These are phyloP conservation scores for Lentinula aciculospora DNA, from an alignment of 768 basidiomycete genomes.

Conservation along the genomic window DNA sequence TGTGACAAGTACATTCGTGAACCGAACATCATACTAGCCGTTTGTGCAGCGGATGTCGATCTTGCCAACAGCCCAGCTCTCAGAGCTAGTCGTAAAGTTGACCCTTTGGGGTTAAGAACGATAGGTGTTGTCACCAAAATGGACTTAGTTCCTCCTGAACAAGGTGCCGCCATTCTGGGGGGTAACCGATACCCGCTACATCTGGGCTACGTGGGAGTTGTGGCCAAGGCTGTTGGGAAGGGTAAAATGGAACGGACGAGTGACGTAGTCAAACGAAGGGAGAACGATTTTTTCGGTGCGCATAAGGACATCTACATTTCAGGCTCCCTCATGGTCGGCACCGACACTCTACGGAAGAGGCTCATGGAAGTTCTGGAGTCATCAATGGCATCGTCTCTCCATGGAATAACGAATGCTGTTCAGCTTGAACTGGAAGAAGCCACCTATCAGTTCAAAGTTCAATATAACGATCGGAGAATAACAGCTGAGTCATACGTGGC, in stretches of 20 bases:
- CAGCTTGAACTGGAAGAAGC: constrained; percentile 97
- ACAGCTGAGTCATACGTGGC: constrained; percentile 97
- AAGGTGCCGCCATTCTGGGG: constrained; percentile 73
- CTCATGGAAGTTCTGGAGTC: constrained; percentile 98
- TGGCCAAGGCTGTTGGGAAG: constrained; percentile 72
- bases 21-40: constrained; percentile 98
- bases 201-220: constrained; percentile 95
- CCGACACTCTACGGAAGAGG: constrained; percentile 80
- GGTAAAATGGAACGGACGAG: constrained; percentile 45
- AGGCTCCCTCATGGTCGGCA: constrained; percentile 81
- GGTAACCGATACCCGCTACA: constrained; percentile 97
- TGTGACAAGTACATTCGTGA: constrained; percentile 99
- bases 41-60: constrained; percentile 98
- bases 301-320: constrained; percentile 59
- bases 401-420: constrained; percentile 95
- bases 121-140: constrained; percentile 99
- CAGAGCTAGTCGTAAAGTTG: constrained; percentile 87
- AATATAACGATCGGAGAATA: constrained; percentile 93
- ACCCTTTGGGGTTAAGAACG: constrained; percentile 90
- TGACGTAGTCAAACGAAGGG: constrained; percentile 47
- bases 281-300: constrained; percentile 61
- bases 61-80: constrained; percentile 96
- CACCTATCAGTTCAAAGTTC: constrained; percentile 98
- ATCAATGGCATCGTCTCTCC: constrained; percentile 93
- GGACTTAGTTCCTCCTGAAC: constrained; percentile 88